Evolutionary conservation across 768 basidiomycete genomes (phyloP).

Genomic region (Mycena kentingensis): DNA sequence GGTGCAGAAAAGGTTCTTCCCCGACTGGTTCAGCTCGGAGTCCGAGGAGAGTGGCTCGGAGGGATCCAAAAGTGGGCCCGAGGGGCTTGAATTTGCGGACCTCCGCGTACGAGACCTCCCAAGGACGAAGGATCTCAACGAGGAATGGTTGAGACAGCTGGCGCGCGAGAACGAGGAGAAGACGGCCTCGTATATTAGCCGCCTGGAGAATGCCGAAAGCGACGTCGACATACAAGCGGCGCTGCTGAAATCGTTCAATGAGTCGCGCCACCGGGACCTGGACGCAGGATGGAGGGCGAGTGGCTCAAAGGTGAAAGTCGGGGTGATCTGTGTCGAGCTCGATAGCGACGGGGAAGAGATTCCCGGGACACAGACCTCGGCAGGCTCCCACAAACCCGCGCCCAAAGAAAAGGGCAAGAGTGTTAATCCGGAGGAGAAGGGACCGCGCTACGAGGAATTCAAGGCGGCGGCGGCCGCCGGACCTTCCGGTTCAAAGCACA

Average conservation of each 20-base stretch:
- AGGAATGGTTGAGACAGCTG: not conserved
- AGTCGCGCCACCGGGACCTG: not conserved
- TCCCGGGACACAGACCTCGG: not conserved
- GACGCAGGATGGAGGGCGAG: conserved; percentile 2
- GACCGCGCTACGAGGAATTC: not conserved
- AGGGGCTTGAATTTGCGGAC: not conserved
- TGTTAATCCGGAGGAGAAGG: not conserved
- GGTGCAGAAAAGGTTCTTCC: not conserved
- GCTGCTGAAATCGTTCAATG: not conserved
- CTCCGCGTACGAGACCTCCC: not conserved
- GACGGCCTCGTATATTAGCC: no score
- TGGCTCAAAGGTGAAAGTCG: not conserved
- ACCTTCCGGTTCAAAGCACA: no score
- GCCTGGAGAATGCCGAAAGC: no score
- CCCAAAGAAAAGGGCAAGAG: not conserved
- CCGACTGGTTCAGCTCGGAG: not conserved
- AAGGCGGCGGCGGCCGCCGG: not conserved
- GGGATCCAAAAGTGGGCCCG: not conserved
- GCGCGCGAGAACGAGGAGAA: no score
- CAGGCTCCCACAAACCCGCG: not conserved
- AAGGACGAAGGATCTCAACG: not conserved
- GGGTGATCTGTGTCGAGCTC: not conserved
- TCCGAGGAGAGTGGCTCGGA: not conserved
- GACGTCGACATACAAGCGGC: not conserved
- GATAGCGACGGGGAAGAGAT: conserved; percentile 1